Base-by-base conservation (phyloP, 2,329 filamentous ascomycete species). In the Apiospora marii region DNA sequence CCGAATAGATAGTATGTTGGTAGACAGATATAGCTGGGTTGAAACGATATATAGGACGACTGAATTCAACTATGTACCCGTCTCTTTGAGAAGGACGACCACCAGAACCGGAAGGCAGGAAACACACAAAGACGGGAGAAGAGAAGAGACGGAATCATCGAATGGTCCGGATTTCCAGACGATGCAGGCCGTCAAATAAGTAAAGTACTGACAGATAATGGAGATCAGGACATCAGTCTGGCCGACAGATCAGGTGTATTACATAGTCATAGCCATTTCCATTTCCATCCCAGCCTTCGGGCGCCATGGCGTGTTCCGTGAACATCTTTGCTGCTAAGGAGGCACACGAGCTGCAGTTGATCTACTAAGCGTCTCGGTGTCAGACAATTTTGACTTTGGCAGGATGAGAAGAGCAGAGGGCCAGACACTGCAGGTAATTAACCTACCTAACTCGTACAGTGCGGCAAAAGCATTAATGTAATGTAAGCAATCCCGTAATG, bases 341-440 rank as follows among this genome's bases (percentile, higher is more conserved):
- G 3, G 10, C 53, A 61, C 53, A 61, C 53, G 58, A 64, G 19
- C 58, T 64, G 34, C 58, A 64, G 19, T 64, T 41, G 34, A 64
- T 64, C 58, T 64, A 64, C 58, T 64, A 64, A 64, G 58, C 58
- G 58, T 64, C 58, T 41, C 19, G 58, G 58, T 64, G 58, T 64
- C 58, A 64, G 58, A 64, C 58, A 64, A n/a, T 64, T 64, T 64
- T 64, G 58, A 64, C 58, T 64, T 64, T 64, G 58, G 58, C 58
- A 64, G 34, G 58, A 64, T 41, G 30, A 41, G 58, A 41, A 41
- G 58, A 24, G 34, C 58, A 64, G 58, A 41, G 34, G 34, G 34
- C 16, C 34, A 64, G 22, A 64, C 41, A 34, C 58, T 41, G 58
- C 34, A 41, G 34, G 22, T 64, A 37, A 64, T 64, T 61, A 61